These are phyloP conservation scores for Brachypodium distachyon DNA, from an alignment of 202 grass and related monocot genomes.

Conservation along the genomic window DNA sequence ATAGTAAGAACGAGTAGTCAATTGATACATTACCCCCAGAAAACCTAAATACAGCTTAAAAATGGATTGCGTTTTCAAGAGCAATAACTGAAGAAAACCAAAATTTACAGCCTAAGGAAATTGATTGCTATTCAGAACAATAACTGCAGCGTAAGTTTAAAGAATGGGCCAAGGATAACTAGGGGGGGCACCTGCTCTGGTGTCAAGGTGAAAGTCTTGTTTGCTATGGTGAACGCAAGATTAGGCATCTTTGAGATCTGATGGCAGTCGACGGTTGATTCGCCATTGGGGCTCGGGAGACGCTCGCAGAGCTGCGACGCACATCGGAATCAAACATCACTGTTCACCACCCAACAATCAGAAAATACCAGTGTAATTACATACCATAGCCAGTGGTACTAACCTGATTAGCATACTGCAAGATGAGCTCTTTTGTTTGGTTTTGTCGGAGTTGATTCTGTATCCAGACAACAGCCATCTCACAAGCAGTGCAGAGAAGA, in stretches of 20 bases:
- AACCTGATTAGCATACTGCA: slow-evolving; percentile 78
- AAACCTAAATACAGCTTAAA: no score
- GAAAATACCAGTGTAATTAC: background rate
- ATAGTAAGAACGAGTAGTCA: background rate
- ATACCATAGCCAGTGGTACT: background rate
- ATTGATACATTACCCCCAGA: background rate
- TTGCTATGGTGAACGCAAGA: slow-evolving; percentile 74
- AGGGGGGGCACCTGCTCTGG: slow-evolving; percentile 62
- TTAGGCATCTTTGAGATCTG: slow-evolving; percentile 71
- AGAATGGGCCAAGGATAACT: background rate
- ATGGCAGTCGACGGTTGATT: slow-evolving; percentile 66
- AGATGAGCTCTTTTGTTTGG: slow-evolving; percentile 64
- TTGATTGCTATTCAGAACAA: background rate
- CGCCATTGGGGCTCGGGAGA: slow-evolving; percentile 73
- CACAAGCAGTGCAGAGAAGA: slow-evolving; percentile 80
- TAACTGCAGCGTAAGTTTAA: background rate
- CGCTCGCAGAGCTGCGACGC: slow-evolving; percentile 66
- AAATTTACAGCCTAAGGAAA: background rate
- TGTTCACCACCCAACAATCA: background rate
- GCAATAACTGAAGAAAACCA: no score
- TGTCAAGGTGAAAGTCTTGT: slow-evolving; percentile 65
- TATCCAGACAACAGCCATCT: slow-evolving; percentile 95
- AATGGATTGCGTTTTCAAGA: no score
- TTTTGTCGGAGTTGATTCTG: slow-evolving; percentile 75
- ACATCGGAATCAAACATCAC: background rate